These are phyloP conservation scores for Isabelozyma gotoi DNA, from an alignment of 805 yeast species.

Conservation along the genomic window DNA sequence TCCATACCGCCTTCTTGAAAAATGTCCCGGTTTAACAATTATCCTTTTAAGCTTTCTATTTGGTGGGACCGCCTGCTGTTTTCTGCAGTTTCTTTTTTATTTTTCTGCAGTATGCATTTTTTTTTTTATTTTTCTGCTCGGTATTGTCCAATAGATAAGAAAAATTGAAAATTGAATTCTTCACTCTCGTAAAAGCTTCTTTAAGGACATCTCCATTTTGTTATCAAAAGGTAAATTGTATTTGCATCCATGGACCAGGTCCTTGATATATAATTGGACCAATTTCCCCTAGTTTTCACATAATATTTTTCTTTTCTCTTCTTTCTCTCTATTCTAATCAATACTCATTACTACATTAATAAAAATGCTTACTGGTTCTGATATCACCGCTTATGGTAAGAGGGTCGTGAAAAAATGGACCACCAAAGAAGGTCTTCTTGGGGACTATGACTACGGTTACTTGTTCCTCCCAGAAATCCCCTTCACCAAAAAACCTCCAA, in stretches of 20 bases:
- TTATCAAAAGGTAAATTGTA: neutral
- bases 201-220: neutral
- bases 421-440: conserved; percentile 79
- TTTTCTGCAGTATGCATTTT: too few species aligned
- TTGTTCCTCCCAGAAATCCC: conserved; percentile 83
- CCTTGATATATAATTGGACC: neutral
- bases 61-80: neutral
- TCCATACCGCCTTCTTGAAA: too few species aligned
- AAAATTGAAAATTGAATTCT: too few species aligned
- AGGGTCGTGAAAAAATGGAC: conserved; percentile 46
- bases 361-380: neutral
- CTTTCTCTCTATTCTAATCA: too few species aligned
- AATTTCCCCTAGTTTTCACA: neutral
- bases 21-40: too few species aligned
- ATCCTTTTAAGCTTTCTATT: too few species aligned
- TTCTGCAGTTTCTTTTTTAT: neutral
- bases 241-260: neutral
- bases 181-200: neutral
- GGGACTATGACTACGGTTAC: conserved; percentile 80
- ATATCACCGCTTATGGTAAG: neutral
- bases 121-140: neutral
- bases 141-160: neutral
- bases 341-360: neutral
- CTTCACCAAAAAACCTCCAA: conserved; percentile 46
- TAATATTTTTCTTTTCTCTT: too few species aligned